Conservation (phyloP, 78 protist species). For the Dictyostelium intermedium region DNA sequence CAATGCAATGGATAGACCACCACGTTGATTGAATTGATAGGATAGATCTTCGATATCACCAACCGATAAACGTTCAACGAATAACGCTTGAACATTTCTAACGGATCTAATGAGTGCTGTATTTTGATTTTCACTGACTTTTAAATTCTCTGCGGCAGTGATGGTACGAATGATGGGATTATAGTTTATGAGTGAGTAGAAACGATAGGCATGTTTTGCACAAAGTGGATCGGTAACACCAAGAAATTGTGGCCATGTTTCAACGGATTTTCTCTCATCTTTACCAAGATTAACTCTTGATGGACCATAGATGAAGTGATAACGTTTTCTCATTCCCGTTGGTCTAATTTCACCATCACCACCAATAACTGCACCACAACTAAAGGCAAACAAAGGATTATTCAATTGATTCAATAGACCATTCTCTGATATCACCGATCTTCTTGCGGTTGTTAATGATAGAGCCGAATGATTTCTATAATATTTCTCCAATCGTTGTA, state of each 20-base stretch:
- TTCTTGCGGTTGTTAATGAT: constrained; percentile 32
- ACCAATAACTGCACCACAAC: constrained; percentile 15
- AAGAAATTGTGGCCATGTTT: constrained; percentile 82
- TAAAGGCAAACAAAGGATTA: constrained; percentile 36
- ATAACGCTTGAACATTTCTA: constrained; percentile 76
- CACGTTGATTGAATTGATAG: constrained; percentile 75
- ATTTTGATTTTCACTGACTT: constrained; percentile 74
- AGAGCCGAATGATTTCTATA: constrained; percentile 5
- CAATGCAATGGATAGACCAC: constrained; percentile 69
- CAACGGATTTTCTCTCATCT: constrained; percentile 65
- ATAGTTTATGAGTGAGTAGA: constrained; percentile 54
- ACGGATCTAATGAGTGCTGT: constrained; percentile 71
- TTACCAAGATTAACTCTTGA: constrained; percentile 69
- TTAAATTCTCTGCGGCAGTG: constrained; percentile 70
- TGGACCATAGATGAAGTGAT: constrained; percentile 77
- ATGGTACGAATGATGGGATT: constrained; percentile 68
- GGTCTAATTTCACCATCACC: neutral
- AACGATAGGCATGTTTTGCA: constrained; percentile 65
- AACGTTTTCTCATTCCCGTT: constrained; percentile 54
- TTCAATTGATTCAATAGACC: neutral
- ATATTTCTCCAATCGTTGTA: neutral
- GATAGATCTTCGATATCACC: constrained; percentile 79
- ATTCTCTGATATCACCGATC: constrained; percentile 27
- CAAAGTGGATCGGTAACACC: constrained; percentile 76
- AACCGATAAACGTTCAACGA: constrained; percentile 56